Conservation (phyloP, 139 green algal species). For the Haematococcus lacustris region DNA sequence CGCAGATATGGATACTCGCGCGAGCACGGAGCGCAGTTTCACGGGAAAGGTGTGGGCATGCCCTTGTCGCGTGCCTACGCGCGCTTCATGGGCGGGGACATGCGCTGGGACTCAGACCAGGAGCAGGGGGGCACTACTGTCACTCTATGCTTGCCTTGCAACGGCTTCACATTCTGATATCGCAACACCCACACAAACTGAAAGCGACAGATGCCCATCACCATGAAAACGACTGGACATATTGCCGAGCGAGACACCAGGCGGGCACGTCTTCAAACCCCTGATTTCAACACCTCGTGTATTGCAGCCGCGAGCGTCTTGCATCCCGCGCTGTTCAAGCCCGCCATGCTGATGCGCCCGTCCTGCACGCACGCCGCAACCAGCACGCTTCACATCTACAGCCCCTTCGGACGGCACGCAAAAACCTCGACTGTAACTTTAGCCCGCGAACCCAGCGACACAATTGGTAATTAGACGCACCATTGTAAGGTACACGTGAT, state of each 20-base stretch:
- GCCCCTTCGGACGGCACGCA: not conserved
- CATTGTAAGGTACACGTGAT: constrained; percentile 41
- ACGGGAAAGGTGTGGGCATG: constrained; percentile 30
- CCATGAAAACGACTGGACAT: not conserved
- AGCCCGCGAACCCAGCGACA: not conserved
- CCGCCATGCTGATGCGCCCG: constrained; percentile 34
- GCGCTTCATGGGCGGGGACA: constrained; percentile 26
- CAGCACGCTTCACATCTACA: not conserved
- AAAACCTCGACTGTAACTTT: not conserved
- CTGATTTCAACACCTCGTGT: constrained; percentile 13
- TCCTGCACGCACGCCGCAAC: constrained; percentile 1
- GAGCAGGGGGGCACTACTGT: constrained; percentile 14
- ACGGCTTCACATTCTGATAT: constrained; percentile 27
- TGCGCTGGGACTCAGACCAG: constrained; percentile 14
- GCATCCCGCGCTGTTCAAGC: constrained; percentile 6
- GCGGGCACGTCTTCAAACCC: not conserved
- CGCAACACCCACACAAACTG: too few relatives aligned
- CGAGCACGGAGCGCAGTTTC: constrained; percentile 25
- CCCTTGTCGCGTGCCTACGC: constrained; percentile 23
- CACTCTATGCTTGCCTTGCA: constrained; percentile 12
- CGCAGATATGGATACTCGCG: constrained; percentile 31
- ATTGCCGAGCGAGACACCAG: not conserved
- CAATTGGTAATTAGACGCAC: not conserved
- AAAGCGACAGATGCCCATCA: not conserved
- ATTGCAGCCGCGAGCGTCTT: constrained; percentile 29